phyloP scores from a whole-genome alignment of 176 grass and related monocot species.

The Rhynchospora pubera region DNA sequence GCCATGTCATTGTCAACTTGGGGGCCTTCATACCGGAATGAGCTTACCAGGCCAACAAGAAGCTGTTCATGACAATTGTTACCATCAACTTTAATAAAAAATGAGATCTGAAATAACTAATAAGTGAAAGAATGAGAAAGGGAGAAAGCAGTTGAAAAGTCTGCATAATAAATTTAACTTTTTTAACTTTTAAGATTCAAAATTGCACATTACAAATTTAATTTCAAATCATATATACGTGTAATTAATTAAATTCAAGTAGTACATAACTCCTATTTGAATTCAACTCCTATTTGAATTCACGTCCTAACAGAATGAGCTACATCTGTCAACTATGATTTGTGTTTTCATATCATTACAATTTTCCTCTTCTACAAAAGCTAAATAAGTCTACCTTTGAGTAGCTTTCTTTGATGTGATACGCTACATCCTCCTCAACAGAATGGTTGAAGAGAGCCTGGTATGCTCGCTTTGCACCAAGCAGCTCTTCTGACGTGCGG shows the following conservation, averaged over 20 bases:
- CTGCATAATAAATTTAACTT: background rate
- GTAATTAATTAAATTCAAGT: background rate
- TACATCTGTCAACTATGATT: background rate
- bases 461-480: slow-evolving; percentile 59
- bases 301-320: background rate
- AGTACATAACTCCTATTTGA: background rate
- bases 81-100: background rate
- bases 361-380: background rate
- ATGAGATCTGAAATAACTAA: background rate
- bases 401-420: slow-evolving; percentile 54
- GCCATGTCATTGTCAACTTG: slow-evolving; percentile 43
- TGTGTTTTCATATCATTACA: background rate
- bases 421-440: slow-evolving; percentile 78
- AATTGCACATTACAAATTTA: background rate
- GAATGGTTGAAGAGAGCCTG: slow-evolving; percentile 67
- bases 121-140: background rate
- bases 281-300: no score
- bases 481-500: slow-evolving; percentile 60
- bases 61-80: slow-evolving; percentile 31
- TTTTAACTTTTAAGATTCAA: background rate
- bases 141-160: background rate
- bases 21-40: slow-evolving; percentile 64
- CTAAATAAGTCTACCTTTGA: slow-evolving; percentile 28
- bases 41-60: slow-evolving; percentile 48
- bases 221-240: background rate